Evolutionary conservation across 2,329 filamentous ascomycete genomes (phyloP).

Genomic region (Orbilia brochopaga): DNA sequence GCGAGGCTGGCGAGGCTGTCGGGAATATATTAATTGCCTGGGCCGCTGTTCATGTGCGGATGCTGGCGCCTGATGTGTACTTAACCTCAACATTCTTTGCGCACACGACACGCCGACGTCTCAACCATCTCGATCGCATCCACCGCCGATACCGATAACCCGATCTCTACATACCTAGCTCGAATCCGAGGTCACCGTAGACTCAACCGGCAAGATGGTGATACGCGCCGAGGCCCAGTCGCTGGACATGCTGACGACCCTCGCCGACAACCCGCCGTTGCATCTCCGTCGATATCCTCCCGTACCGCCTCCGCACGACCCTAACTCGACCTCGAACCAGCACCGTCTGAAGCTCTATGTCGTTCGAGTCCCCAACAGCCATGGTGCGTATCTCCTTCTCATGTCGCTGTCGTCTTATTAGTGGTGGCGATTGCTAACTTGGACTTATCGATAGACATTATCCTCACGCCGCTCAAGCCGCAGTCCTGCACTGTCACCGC

Average conservation of each 20-base stretch:
- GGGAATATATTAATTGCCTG: not conserved
- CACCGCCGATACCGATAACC: not conserved
- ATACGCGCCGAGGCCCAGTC: slow-evolving; percentile 75
- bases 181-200: not conserved
- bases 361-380: slow-evolving; percentile 86
- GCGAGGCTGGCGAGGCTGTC: not conserved
- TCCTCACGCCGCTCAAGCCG: slow-evolving; percentile 88
- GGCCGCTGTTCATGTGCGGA: not conserved
- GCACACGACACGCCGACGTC: slow-evolving; percentile 1
- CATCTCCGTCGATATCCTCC: slow-evolving; percentile 71
- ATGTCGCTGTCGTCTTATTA: slow-evolving; percentile 15
- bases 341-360: slow-evolving; percentile 83
- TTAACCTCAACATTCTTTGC: not conserved
- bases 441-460: slow-evolving; percentile 70
- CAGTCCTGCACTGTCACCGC: slow-evolving; percentile 85
- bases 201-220: slow-evolving; percentile 20
- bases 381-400: slow-evolving; percentile 66
- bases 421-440: slow-evolving; percentile 41
- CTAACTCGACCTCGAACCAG: slow-evolving; percentile 65
- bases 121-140: not conserved
- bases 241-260: slow-evolving; percentile 75
- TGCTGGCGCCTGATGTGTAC: too few relatives aligned
- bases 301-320: slow-evolving; percentile 23
- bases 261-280: slow-evolving; percentile 84
- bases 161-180: too few relatives aligned